Conservation (phyloP, 257 asterid species). For the Buddleja alternifolia region DNA sequence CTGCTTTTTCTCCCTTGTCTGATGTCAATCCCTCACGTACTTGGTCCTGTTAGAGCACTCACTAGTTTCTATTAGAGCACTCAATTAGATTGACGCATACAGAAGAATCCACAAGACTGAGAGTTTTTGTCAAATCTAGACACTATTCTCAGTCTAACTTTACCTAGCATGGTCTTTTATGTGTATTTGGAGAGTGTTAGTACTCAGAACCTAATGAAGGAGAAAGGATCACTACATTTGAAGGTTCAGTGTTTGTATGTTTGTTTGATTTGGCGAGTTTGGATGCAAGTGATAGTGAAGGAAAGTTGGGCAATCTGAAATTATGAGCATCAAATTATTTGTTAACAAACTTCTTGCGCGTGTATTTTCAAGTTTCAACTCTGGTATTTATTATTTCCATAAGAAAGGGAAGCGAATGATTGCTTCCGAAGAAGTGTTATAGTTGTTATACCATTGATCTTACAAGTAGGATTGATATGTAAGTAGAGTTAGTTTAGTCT, state of each 20-base stretch:
- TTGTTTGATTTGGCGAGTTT: background rate
- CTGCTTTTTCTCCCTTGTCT: background rate
- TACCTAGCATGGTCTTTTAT: background rate
- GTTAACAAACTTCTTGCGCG: background rate
- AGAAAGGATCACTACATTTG: background rate
- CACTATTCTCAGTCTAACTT: background rate
- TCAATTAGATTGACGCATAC: background rate
- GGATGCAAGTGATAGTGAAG: background rate
- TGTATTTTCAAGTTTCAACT: background rate
- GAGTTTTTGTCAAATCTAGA: background rate
- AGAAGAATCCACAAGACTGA: background rate
- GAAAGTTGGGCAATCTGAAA: background rate
- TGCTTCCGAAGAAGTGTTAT: slow-evolving; percentile 4
- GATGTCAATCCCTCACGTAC: background rate
- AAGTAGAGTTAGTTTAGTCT: background rate
- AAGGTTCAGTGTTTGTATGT: no score
- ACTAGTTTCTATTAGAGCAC: background rate
- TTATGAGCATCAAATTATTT: background rate
- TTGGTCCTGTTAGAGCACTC: background rate
- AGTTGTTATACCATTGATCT: background rate
- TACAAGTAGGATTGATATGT: slow-evolving; percentile 9
- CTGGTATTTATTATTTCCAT: background rate
- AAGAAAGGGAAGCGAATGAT: background rate
- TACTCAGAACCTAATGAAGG: background rate
- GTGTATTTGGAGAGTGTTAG: background rate